Conservation (phyloP, 2,329 filamentous ascomycete species). For the Pochonia chlamydosporia region DNA sequence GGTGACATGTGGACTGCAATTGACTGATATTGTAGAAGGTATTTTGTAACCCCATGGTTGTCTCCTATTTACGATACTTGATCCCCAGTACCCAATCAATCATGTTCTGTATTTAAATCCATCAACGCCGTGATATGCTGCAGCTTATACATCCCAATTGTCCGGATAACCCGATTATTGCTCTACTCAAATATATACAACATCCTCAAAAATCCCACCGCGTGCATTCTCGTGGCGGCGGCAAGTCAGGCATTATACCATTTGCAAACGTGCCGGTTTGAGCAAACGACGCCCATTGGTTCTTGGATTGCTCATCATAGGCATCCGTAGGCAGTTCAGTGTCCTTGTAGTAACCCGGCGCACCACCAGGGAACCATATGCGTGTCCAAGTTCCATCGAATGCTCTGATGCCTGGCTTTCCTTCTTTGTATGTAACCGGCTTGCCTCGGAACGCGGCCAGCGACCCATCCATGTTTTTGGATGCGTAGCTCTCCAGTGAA, state of each 20-base stretch:
- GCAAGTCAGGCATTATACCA: slow-evolving; percentile 68
- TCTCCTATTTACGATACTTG: too few species aligned
- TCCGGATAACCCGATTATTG: too few species aligned
- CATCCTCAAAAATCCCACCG: slow-evolving; percentile 61
- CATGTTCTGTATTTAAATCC: background rate
- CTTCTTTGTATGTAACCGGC: slow-evolving; percentile 51
- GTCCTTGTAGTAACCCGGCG: slow-evolving; percentile 56
- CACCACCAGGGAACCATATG: slow-evolving; percentile 69
- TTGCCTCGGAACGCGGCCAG: slow-evolving; percentile 59
- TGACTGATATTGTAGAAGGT: too few species aligned
- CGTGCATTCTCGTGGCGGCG: slow-evolving; percentile 72
- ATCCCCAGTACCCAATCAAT: too few species aligned
- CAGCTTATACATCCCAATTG: background rate
- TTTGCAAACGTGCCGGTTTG: slow-evolving; percentile 63
- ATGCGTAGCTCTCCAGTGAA: slow-evolving; percentile 36
- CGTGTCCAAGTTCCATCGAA: slow-evolving; percentile 53
- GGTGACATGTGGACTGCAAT: background rate
- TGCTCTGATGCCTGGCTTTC: slow-evolving; percentile 41
- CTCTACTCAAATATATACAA: background rate
- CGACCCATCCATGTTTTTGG: slow-evolving; percentile 34
- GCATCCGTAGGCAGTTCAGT: slow-evolving; percentile 52
- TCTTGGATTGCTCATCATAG: slow-evolving; percentile 56
- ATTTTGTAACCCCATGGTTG: too few species aligned
- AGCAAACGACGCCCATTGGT: slow-evolving; percentile 59
- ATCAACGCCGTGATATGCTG: slow-evolving; percentile 8